Evolutionary conservation across 2,329 filamentous ascomycete genomes (phyloP).

Genomic region (Colletotrichum brevisporum): DNA sequence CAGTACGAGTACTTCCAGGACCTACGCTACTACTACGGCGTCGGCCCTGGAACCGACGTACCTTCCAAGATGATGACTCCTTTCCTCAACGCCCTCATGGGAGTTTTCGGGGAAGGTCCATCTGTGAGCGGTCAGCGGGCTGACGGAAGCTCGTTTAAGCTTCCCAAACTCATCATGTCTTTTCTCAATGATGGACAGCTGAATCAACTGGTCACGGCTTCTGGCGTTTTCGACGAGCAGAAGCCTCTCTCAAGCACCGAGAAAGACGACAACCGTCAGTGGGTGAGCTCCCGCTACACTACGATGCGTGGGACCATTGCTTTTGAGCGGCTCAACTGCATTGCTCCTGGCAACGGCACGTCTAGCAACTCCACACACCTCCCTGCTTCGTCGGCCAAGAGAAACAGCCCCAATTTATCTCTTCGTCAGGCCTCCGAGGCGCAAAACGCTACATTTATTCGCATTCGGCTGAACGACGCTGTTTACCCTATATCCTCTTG

Average conservation of each 20-base stretch:
- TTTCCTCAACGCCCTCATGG: constrained; percentile 67
- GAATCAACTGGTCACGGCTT: constrained; percentile 70
- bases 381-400: constrained; percentile 6
- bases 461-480: constrained; percentile 73
- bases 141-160: constrained; percentile 60
- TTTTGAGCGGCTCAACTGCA: constrained; percentile 74
- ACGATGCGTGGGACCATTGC: constrained; percentile 77
- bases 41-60: constrained; percentile 69
- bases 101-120: constrained; percentile 67
- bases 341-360: constrained; percentile 37
- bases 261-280: constrained; percentile 64
- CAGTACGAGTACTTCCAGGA: constrained; percentile 79
- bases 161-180: constrained; percentile 71
- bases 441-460: constrained; percentile 61
- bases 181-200: constrained; percentile 79
- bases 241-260: constrained; percentile 60
- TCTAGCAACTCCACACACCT: constrained; percentile 1
- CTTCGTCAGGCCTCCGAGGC: neutral
- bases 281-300: constrained; percentile 68
- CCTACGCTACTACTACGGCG: constrained; percentile 77
- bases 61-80: constrained; percentile 73
- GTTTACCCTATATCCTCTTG: constrained; percentile 72
- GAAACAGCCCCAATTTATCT: neutral
- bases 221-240: constrained; percentile 74
- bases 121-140: constrained; percentile 61